Conservation (phyloP, 345 rosid genomes). For the Cardamine occulta region DNA sequence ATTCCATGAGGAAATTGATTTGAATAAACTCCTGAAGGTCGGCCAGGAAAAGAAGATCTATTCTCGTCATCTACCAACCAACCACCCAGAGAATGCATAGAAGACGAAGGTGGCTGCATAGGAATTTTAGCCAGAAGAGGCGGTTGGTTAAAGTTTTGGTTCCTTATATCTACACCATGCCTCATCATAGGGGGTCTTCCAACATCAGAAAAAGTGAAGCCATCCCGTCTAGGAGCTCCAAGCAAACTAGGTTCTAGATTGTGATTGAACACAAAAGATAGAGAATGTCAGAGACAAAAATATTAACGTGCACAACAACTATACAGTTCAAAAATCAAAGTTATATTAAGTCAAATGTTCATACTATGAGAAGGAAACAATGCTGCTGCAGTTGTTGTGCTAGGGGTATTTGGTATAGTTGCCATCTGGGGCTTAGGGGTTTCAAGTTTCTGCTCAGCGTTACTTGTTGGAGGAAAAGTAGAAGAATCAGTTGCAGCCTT, state of each 20-base stretch:
- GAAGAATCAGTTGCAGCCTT: conserved; percentile 54
- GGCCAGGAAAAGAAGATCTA: conserved; percentile 53
- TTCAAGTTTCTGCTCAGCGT: conserved; percentile 63
- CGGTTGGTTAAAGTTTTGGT: conserved; percentile 68
- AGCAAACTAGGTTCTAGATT: conserved; percentile 83
- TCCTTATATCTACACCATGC: conserved; percentile 59
- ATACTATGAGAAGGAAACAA: conserved; percentile 73
- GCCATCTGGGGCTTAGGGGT: conserved; percentile 60
- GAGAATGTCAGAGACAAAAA: conserved; percentile 27
- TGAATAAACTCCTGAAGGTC: conserved; percentile 50
- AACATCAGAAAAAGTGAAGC: conserved; percentile 45
- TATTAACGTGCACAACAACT: background rate
- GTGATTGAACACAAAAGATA: conserved; percentile 32
- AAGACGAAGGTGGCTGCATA: conserved; percentile 48
- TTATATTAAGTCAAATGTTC: conserved; percentile 36
- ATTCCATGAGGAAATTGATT: conserved; percentile 51
- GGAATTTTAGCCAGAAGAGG: conserved; percentile 68
- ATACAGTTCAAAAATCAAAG: background rate
- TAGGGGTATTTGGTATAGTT: conserved; percentile 50
- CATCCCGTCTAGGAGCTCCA: conserved; percentile 82
- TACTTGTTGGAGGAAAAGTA: conserved; percentile 47
- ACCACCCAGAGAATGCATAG: conserved; percentile 63
- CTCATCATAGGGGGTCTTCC: conserved; percentile 53
- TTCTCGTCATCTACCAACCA: conserved; percentile 78
- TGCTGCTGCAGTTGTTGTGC: conserved; percentile 48